These are phyloP conservation scores for Herpetomonas tarakana DNA, from an alignment of 208 protist species.

Conservation along the genomic window DNA sequence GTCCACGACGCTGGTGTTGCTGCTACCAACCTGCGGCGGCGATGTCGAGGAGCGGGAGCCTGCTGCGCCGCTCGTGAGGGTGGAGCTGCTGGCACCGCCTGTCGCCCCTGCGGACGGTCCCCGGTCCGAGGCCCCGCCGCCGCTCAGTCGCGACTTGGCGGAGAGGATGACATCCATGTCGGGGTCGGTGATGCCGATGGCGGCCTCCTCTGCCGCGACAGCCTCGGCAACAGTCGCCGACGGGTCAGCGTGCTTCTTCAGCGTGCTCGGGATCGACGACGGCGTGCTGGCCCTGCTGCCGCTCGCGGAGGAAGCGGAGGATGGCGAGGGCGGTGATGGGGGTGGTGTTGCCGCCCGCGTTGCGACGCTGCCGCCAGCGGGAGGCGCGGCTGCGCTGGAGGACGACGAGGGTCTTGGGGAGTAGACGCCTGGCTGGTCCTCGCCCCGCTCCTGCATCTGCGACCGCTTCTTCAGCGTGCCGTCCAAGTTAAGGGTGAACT, in stretches of 20 bases:
- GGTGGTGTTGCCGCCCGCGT: not conserved
- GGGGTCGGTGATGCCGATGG: constrained; percentile 30
- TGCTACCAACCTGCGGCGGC: not conserved
- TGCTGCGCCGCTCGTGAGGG: not conserved
- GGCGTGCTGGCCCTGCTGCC: not conserved
- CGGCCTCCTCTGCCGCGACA: constrained; percentile 13
- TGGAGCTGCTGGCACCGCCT: not conserved
- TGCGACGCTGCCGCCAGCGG: not conserved
- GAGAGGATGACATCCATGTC: constrained; percentile 28
- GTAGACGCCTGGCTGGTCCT: constrained; percentile 38
- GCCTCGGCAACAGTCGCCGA: constrained; percentile 7
- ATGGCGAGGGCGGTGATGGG: constrained; percentile 12
- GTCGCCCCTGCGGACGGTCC: not conserved
- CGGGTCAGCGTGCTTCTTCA: constrained; percentile 2
- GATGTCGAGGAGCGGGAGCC: not conserved
- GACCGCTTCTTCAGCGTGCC: constrained; percentile 38
- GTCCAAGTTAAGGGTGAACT: constrained; percentile 44
- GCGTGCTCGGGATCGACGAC: not conserved
- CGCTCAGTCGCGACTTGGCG: constrained; percentile 19
- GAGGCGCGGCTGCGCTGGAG: not conserved
- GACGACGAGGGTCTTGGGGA: constrained; percentile 24
- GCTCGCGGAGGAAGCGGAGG: not conserved
- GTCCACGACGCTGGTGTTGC: not conserved
- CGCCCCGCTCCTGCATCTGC: constrained; percentile 40
- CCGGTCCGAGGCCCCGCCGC: constrained; percentile 4